A percentile compares a stretch with the other conserved stretches of the same genome.
Evolutionary conservation across 768 basidiomycete genomes (phyloP).

Genomic region (Galerina marginata): DNA sequence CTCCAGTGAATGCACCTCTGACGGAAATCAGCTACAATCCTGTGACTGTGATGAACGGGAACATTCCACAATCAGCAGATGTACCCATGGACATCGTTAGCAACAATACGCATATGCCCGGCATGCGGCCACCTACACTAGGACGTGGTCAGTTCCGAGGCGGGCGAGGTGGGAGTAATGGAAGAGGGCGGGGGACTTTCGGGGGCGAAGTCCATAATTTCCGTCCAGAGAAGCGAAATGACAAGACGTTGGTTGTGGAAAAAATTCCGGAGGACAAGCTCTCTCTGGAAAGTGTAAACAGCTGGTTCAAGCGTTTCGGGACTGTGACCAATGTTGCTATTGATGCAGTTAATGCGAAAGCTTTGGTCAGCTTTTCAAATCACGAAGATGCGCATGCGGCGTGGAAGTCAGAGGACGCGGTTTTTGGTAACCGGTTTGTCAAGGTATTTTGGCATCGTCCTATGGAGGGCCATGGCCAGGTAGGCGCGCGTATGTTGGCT

Average conservation of each 20-base stretch:
- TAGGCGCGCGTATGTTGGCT: slow-evolving; percentile 78
- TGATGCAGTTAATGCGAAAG: slow-evolving; percentile 75
- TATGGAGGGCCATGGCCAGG: slow-evolving; percentile 87
- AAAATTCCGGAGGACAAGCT: slow-evolving; percentile 90
- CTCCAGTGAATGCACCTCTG: slow-evolving; percentile 13
- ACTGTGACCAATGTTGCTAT: slow-evolving; percentile 92
- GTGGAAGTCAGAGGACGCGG: slow-evolving; percentile 94
- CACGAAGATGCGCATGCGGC: slow-evolving; percentile 87
- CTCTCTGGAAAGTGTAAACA: slow-evolving; percentile 76
- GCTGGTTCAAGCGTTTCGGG: slow-evolving; percentile 92
- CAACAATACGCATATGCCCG: slow-evolving; percentile 25
- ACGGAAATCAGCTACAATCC: slow-evolving; percentile 13
- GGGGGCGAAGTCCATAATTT: slow-evolving; percentile 68
- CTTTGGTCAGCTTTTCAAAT: slow-evolving; percentile 84
- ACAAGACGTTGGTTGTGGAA: slow-evolving; percentile 90
- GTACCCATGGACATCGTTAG: slow-evolving; percentile 31
- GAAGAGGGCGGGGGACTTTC: slow-evolving; percentile 58
- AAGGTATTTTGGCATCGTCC: slow-evolving; percentile 96
- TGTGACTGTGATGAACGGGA: slow-evolving; percentile 17
- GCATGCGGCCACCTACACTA: slow-evolving; percentile 39
- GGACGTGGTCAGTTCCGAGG: slow-evolving; percentile 37
- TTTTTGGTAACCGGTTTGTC: slow-evolving; percentile 93
- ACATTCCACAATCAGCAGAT: slow-evolving; percentile 14
- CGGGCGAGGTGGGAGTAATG: slow-evolving; percentile 45
- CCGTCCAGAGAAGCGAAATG: slow-evolving; percentile 68